Evolutionary conservation across 2,329 filamentous ascomycete species (phyloP).

Genomic region (Saccharata proteae): DNA sequence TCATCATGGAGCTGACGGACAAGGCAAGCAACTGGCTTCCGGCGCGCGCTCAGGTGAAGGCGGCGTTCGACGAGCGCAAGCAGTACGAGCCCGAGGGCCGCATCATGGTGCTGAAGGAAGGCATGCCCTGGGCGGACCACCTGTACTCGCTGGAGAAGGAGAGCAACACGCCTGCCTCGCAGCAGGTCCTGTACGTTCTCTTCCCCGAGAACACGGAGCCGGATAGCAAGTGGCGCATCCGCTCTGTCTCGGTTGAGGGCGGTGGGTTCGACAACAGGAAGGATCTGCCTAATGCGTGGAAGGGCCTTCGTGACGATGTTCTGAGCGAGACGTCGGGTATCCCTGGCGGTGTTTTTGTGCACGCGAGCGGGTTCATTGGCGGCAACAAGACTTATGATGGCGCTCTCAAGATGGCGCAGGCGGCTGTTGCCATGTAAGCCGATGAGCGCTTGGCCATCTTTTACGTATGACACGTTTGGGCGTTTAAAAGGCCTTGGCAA

Average conservation of each 20-base stretch:
- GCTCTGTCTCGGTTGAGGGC: constrained; percentile 74
- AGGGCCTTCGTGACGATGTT: constrained; percentile 77
- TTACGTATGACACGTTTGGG: no score
- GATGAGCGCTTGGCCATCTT: neutral
- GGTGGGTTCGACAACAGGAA: constrained; percentile 88
- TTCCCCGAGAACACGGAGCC: constrained; percentile 73
- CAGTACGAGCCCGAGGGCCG: constrained; percentile 62
- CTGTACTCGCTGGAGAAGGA: constrained; percentile 72
- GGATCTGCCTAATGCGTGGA: constrained; percentile 81
- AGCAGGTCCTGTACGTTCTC: constrained; percentile 71
- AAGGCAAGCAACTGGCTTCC: constrained; percentile 73
- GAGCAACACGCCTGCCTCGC: constrained; percentile 28
- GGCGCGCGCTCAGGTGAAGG: constrained; percentile 64
- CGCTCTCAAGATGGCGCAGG: constrained; percentile 71
- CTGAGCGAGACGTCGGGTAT: constrained; percentile 61
- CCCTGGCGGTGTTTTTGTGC: constrained; percentile 75
- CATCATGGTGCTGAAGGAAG: constrained; percentile 69
- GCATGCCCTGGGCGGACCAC: constrained; percentile 93
- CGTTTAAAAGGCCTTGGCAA: no score
- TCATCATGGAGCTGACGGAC: constrained; percentile 67
- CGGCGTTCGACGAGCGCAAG: constrained; percentile 58
- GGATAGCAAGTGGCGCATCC: constrained; percentile 82
- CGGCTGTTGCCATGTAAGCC: constrained; percentile 44
- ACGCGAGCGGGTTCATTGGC: constrained; percentile 91
- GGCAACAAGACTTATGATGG: constrained; percentile 89